Percentiles rank a stretch among this genome's conserved stretches.
Conservation (phyloP, 257 asterid genomes). For the Solanum neorickii region DNA sequence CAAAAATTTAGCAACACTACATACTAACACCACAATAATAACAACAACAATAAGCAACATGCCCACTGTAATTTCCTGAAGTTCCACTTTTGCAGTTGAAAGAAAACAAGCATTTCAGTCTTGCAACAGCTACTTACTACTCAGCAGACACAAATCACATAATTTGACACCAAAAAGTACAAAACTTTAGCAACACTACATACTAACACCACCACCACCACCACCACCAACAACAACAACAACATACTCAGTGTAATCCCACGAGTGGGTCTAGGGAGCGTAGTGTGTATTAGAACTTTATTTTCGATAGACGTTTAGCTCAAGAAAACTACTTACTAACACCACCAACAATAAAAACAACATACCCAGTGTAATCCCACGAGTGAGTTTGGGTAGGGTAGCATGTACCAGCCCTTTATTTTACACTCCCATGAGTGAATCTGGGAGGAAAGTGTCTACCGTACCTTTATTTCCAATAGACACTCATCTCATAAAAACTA, state of each 20-base stretch:
- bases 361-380: neutral
- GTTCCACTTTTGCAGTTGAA: conserved; percentile 8
- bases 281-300: neutral
- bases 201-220: neutral
- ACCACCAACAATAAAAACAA: neutral
- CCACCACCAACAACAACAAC: neutral
- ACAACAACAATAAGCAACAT: no score
- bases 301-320: neutral
- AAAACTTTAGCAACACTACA: neutral
- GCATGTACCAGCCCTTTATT: neutral
- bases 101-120: neutral
- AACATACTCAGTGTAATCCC: neutral
- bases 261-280: neutral
- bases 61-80: conserved; percentile 2
- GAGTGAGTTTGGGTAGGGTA: neutral
- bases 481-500: neutral
- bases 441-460: neutral
- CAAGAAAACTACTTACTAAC: neutral
- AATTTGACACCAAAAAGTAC: neutral
- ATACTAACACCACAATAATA: neutral
- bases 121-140: neutral
- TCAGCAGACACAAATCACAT: neutral
- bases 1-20: neutral
- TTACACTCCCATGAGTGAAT: neutral
- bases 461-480: neutral